These are phyloP conservation scores for Vaccinium corymbosum DNA, from an alignment of 148 eudicot genomes.

Conservation along the genomic window DNA sequence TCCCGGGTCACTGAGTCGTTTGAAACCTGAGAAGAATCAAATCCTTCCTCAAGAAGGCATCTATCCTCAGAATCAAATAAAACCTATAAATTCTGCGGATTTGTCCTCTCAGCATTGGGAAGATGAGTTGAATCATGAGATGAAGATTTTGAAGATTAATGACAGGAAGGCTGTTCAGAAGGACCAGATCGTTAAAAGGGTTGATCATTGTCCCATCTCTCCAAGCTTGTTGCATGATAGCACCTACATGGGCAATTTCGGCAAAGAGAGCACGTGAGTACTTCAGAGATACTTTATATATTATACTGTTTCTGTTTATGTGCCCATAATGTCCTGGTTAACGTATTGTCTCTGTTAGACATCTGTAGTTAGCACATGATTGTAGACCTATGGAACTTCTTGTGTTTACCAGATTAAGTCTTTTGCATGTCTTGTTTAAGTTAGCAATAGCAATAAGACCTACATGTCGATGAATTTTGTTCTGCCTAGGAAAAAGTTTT, in stretches of 20 bases:
- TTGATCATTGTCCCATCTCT: slow-evolving; percentile 53
- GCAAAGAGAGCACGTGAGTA: slow-evolving; percentile 73
- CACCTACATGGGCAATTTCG: slow-evolving; percentile 42
- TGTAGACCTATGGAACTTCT: background rate
- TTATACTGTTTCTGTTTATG: background rate
- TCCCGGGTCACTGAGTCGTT: slow-evolving; percentile 62
- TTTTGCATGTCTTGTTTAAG: background rate
- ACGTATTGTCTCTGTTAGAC: background rate
- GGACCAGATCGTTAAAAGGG: slow-evolving; percentile 49
- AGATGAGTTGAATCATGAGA: slow-evolving; percentile 65
- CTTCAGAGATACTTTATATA: background rate
- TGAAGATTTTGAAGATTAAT: slow-evolving; percentile 53
- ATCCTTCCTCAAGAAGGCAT: slow-evolving; percentile 71
- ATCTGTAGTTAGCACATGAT: background rate
- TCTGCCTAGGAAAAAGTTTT: background rate
- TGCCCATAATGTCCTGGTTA: background rate
- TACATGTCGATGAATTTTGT: background rate
- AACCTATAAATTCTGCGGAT: slow-evolving; percentile 30
- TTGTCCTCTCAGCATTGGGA: slow-evolving; percentile 66
- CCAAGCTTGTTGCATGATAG: slow-evolving; percentile 88
- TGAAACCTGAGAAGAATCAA: slow-evolving; percentile 69
- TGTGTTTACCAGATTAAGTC: background rate
- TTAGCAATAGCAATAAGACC: background rate
- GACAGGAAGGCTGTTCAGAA: slow-evolving; percentile 48
- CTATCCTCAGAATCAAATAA: slow-evolving; percentile 36